These are phyloP conservation scores for Clarkia xantiana DNA, from an alignment of 345 rosid genomes.

Conservation along the genomic window DNA sequence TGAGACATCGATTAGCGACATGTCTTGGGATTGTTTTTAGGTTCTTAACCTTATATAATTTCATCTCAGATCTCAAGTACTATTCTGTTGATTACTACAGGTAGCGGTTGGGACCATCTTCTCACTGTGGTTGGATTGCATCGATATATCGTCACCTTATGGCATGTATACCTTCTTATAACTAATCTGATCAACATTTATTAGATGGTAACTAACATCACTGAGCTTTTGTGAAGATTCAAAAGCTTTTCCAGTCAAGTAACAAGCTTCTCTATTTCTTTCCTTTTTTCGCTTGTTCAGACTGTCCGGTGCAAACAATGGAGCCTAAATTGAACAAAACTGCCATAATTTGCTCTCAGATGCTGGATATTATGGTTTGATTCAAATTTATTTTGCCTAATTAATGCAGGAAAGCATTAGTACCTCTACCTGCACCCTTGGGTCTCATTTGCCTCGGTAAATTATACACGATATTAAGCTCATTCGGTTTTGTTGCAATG, in stretches of 20 bases:
- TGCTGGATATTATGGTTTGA: too few species aligned
- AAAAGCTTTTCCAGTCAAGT: too few species aligned
- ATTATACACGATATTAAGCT: conserved; percentile 48
- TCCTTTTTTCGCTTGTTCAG: too few species aligned
- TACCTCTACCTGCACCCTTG: conserved; percentile 74
- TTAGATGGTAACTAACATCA: conserved; percentile 70
- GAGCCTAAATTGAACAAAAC: too few species aligned
- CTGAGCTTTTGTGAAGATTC: conserved; percentile 24
- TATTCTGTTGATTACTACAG: conserved; percentile 19
- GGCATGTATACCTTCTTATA: conserved; percentile 96
- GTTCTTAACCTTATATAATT: too few species aligned
- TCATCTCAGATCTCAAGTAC: conserved; percentile 1
- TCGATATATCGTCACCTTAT: conserved; percentile 66
- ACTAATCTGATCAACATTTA: conserved; percentile 60
- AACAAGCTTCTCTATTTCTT: too few species aligned
- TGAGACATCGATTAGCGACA: too few species aligned
- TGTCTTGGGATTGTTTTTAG: too few species aligned
- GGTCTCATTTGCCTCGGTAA: conserved; percentile 73
- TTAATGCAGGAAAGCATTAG: conserved; percentile 60
- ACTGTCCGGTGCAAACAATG: too few species aligned
- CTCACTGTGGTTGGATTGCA: conserved; percentile 62
- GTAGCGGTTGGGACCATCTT: conserved; percentile 54
- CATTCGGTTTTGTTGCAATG: conserved; percentile 73
- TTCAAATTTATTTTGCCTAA: neutral
- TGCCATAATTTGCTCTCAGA: too few species aligned